These are phyloP conservation scores for Pseudopithomyces maydicus DNA, from an alignment of 2,329 filamentous ascomycete species.

Conservation along the genomic window DNA sequence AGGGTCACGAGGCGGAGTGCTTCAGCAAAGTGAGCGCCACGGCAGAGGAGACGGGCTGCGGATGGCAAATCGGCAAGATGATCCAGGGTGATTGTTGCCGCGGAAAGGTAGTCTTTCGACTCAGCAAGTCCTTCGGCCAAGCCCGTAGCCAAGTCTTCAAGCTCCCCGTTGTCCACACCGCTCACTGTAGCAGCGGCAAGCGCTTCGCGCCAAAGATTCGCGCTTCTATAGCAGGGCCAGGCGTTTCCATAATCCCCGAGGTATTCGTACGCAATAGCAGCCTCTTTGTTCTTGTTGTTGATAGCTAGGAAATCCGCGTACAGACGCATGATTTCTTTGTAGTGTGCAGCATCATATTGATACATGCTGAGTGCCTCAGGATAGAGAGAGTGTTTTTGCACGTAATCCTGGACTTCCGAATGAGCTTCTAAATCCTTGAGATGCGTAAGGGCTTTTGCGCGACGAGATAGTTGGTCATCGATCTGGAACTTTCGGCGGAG, in stretches of 20 bases:
- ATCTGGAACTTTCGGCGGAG: slow-evolving; percentile 80
- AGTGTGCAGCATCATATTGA: slow-evolving; percentile 74
- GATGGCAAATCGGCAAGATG: slow-evolving; percentile 74
- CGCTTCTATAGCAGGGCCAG: slow-evolving; percentile 80
- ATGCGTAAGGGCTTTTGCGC: slow-evolving; percentile 76
- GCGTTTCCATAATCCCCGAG: slow-evolving; percentile 75
- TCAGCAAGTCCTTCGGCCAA: slow-evolving; percentile 82
- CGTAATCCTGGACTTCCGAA: slow-evolving; percentile 78
- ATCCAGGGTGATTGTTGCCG: slow-evolving; percentile 79
- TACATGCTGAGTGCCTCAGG: slow-evolving; percentile 77
- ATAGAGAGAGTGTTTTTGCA: slow-evolving; percentile 80
- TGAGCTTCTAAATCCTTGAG: slow-evolving; percentile 76
- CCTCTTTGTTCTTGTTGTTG: slow-evolving; percentile 79
- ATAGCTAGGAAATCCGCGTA: slow-evolving; percentile 80
- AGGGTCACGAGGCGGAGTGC: slow-evolving; percentile 79
- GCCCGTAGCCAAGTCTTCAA: slow-evolving; percentile 70
- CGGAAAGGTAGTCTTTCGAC: slow-evolving; percentile 79
- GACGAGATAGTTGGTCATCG: slow-evolving; percentile 82
- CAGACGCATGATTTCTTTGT: slow-evolving; percentile 71
- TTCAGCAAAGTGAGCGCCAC: slow-evolving; percentile 83
- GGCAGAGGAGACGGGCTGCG: slow-evolving; percentile 80
- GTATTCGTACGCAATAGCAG: slow-evolving; percentile 88
- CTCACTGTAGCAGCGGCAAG: slow-evolving; percentile 77
- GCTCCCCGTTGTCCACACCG: slow-evolving; percentile 59
- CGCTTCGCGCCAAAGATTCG: slow-evolving; percentile 89